These are phyloP conservation scores for Chrysanthemum seticuspe DNA, from an alignment of 129 eudicot species.

Conservation along the genomic window DNA sequence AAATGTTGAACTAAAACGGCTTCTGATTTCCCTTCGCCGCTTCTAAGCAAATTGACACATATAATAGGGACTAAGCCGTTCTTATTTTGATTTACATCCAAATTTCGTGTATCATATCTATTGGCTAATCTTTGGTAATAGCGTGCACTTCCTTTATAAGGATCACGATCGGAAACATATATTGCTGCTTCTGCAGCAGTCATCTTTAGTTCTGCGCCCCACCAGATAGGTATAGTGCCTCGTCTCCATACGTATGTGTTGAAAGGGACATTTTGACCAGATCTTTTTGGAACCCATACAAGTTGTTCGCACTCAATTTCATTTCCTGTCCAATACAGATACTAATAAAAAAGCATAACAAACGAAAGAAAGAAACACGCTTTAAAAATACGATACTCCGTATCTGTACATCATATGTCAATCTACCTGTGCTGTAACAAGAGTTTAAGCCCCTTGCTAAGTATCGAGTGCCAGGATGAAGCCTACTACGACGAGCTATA, in stretches of 20 bases:
- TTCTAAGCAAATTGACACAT: constrained; percentile 79
- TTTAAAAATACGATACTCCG: no score
- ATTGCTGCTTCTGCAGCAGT: constrained; percentile 96
- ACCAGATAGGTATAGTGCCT: constrained; percentile 96
- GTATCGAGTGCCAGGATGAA: constrained; percentile 96
- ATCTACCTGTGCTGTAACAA: constrained; percentile 81
- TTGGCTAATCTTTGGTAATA: constrained; percentile 80
- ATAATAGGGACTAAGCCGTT: constrained; percentile 66
- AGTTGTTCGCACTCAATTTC: constrained; percentile 96
- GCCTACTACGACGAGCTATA: constrained; percentile 90
- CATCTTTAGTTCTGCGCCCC: constrained; percentile 93
- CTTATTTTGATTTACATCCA: constrained; percentile 51
- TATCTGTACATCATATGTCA: no score
- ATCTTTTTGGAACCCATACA: constrained; percentile 79
- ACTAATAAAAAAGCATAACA: no score
- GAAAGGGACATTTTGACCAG: constrained; percentile 76
- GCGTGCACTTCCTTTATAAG: constrained; percentile 84
- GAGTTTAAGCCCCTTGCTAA: constrained; percentile 91
- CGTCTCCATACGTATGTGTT: constrained; percentile 85
- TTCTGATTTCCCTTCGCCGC: constrained; percentile 88
- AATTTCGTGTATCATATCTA: constrained; percentile 66
- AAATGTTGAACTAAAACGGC: constrained; percentile 85
- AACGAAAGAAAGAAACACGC: neutral
- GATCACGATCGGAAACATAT: constrained; percentile 75
- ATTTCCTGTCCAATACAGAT: constrained; percentile 52